These are phyloP conservation scores for Nephromyces sp. DNA, from an alignment of 169 alveolate species.

Conservation along the genomic window DNA sequence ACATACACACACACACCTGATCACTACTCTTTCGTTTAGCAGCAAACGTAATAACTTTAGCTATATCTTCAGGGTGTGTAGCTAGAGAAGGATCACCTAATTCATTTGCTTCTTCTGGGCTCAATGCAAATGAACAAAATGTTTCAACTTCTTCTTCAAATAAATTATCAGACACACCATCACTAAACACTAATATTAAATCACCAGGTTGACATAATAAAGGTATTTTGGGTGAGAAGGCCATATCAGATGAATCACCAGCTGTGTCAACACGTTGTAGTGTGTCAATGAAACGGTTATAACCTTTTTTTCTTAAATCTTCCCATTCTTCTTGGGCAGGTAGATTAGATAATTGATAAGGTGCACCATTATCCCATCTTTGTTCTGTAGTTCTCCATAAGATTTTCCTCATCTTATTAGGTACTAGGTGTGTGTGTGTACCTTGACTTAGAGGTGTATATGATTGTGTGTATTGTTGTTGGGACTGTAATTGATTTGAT, in stretches of 20 bases:
- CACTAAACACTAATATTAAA: conserved; percentile 43
- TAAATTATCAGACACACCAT: conserved; percentile 50
- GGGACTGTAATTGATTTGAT: conserved; percentile 20
- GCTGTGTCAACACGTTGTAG: conserved; percentile 43
- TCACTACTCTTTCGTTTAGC: not conserved
- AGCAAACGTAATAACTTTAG: not conserved
- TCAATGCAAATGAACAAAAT: conserved; percentile 45
- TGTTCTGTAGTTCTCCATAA: conserved; percentile 48
- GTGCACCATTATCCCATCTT: conserved; percentile 59
- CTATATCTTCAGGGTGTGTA: conserved; percentile 8
- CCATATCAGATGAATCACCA: conserved; percentile 52
- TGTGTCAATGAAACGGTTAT: conserved; percentile 41
- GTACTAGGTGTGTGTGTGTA: conserved; percentile 18
- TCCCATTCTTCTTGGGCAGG: conserved; percentile 47
- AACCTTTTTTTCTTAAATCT: conserved; percentile 36
- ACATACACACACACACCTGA: conserved; percentile 27
- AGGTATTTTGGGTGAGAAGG: conserved; percentile 39
- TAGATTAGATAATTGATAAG: conserved; percentile 46
- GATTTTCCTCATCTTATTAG: conserved; percentile 39
- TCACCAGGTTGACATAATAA: conserved; percentile 51
- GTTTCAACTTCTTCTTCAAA: conserved; percentile 50
- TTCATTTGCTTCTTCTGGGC: conserved; percentile 51
- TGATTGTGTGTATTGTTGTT: conserved; percentile 8
- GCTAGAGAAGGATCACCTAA: conserved; percentile 27
- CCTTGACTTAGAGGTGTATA: not conserved